Base-by-base conservation (phyloP, 352 stramenopile genomes). In the Globisporangium nodosum region DNA sequence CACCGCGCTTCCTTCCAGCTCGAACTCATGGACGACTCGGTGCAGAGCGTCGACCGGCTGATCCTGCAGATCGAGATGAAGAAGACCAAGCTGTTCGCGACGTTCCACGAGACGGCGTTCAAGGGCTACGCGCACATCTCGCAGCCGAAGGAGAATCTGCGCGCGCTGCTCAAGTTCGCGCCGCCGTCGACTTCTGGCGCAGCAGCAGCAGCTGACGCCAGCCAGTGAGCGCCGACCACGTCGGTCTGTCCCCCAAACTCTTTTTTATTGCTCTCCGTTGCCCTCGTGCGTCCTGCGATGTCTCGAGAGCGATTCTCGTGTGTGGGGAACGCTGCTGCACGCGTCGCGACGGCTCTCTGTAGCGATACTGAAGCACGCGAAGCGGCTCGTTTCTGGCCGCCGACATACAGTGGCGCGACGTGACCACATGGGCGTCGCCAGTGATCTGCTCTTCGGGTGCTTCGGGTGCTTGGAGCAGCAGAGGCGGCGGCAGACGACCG, bases 71-170 rank as follows among this genome's bases (percentile, higher is more conserved):
- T 77, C 15, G 81, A 90, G 65, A 85, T 77, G 52, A 81, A 86
- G 65, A 88, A 88, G 53, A 63, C 74, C 1, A 64, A 74, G 51
- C 61, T 93, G 2, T 93, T 93, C 57, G 61, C 70, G 13, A 68
- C 80, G n/a, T 91, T 88, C 68, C 79, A 90, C 58, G 74, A 76
- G 54, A 85, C 75, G 52, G 81, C 77, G 27, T 93, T 93, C 64
- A 87, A 88, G 64, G 81, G 78, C 50, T 93, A 93, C 59, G 64
- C 65, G 0, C 76, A 87, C 56, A 56, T 85, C 11, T 54, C 78
- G 27, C 66, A 78, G 12, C 78, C 83, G 3, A 91, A 93, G 64
- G 83, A 93, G 51, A 84, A 68, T 35, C 69, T 90, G 39, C 74
- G 78, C 37, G 73, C 81, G 24, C 60, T 90, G 61, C 73, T 90